These are phyloP conservation scores for Phalaenopsis aphrodite DNA, from an alignment of 106 monocot genomes.

Conservation along the genomic window DNA sequence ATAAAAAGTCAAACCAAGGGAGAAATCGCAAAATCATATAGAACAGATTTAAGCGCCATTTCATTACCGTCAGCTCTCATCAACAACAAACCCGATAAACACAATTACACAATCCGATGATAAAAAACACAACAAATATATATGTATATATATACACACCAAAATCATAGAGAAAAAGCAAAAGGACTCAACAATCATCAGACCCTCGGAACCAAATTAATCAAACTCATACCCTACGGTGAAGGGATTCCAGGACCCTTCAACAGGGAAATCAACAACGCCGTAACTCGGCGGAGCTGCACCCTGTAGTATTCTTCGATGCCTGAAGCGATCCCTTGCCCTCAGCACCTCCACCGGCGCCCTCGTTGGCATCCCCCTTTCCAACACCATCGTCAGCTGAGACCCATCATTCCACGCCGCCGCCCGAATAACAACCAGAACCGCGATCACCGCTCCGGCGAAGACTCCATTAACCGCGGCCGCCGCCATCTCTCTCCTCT, in stretches of 20 bases:
- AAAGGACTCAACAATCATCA: background rate
- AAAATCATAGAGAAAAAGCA: background rate
- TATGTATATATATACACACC: background rate
- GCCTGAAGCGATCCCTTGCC: constrained; percentile 46
- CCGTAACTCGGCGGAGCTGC: constrained; percentile 13
- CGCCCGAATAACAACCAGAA: background rate
- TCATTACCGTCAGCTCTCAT: background rate
- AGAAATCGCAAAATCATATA: background rate
- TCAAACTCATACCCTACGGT: constrained; percentile 56
- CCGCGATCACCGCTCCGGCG: background rate
- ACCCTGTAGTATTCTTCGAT: constrained; percentile 36
- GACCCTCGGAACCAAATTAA: background rate
- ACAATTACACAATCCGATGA: background rate
- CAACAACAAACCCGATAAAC: background rate
- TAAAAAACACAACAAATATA: no score
- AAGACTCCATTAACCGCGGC: background rate
- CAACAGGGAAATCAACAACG: constrained; percentile 77
- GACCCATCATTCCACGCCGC: constrained; percentile 1
- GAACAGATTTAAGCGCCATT: background rate
- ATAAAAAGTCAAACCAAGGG: background rate
- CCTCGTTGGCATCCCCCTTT: constrained; percentile 44
- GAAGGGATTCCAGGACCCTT: constrained; percentile 78
- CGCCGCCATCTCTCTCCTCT: constrained; percentile 17
- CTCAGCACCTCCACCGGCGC: constrained; percentile 30
- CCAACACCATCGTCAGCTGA: constrained; percentile 45